phyloP scores from a whole-genome alignment of 805 yeast genomes.

The Clavispora fructus region DNA sequence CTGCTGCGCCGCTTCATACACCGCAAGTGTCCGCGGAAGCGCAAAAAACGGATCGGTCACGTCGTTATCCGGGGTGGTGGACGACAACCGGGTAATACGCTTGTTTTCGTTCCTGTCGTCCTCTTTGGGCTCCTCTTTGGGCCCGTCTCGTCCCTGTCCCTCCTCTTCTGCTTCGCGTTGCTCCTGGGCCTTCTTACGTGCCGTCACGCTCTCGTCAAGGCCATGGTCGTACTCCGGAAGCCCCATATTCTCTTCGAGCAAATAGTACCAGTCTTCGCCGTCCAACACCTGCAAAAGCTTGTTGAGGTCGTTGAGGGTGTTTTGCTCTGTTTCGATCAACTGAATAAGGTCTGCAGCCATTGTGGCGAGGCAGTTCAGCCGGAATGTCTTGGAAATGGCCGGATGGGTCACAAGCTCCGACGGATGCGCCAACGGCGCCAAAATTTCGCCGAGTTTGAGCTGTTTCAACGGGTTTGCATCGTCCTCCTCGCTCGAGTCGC shows the following conservation, averaged over 20 bases:
- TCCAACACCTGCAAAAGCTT: constrained; percentile 71
- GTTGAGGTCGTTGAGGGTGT: constrained; percentile 64
- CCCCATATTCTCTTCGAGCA: constrained; percentile 58
- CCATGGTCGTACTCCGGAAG: constrained; percentile 70
- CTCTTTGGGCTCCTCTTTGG: constrained; percentile 6
- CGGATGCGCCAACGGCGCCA: constrained; percentile 78
- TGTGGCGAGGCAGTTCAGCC: constrained; percentile 41
- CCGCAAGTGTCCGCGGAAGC: constrained; percentile 46
- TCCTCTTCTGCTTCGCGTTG: constrained; percentile 1
- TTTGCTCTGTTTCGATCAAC: constrained; percentile 76
- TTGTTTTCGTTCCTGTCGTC: constrained; percentile 3
- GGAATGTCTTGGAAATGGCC: constrained; percentile 62
- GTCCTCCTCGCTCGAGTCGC: constrained; percentile 14
- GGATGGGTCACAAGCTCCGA: constrained; percentile 71
- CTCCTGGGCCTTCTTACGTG: constrained; percentile 5
- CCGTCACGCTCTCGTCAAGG: constrained; percentile 22
- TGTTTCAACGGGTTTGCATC: constrained; percentile 23
- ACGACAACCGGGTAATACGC: constrained; percentile 8
- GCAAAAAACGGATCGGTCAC: constrained; percentile 43
- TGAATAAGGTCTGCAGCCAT: constrained; percentile 72
- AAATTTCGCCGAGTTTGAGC: constrained; percentile 38
- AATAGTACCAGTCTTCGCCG: constrained; percentile 77
- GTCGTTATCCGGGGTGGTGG: constrained; percentile 40
- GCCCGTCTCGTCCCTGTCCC: constrained; percentile 9
- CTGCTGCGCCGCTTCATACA: constrained; percentile 25